Evolutionary conservation across 1,284 basidiomycete genomes (phyloP).

Genomic region (Microbotryum intermedium): DNA sequence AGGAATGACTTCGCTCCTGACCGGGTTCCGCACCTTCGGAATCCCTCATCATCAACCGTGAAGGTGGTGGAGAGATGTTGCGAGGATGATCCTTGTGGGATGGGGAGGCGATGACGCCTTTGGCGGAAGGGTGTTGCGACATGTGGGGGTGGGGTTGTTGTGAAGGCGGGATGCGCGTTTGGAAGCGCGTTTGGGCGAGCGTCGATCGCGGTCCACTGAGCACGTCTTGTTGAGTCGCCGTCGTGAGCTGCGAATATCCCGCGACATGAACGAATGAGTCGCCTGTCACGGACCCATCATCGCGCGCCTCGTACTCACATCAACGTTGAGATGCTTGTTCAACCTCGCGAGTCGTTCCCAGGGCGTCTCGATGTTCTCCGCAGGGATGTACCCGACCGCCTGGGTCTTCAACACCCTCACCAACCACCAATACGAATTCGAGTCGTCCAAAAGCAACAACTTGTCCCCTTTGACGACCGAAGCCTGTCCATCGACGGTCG

Average conservation of each 20-base stretch:
- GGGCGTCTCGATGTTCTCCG: conserved; percentile 98
- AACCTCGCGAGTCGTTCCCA: conserved; percentile 89
- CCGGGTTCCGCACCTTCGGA: neutral
- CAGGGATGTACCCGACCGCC: conserved; percentile 98
- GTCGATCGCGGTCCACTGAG: conserved; percentile 34
- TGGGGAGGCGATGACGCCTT: conserved; percentile 30
- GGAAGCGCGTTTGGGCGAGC: conserved; percentile 32
- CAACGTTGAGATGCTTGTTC: conserved; percentile 96
- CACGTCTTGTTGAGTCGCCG: conserved; percentile 36
- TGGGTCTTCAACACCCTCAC: conserved; percentile 93
- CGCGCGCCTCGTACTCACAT: conserved; percentile 52
- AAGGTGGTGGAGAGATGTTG: conserved; percentile 26
- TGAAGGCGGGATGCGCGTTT: conserved; percentile 30
- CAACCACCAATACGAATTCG: conserved; percentile 97
- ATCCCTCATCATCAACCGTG: neutral
- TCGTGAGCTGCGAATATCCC: conserved; percentile 32
- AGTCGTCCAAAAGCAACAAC: conserved; percentile 86
- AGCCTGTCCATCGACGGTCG: conserved; percentile 91
- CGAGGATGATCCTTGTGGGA: conserved; percentile 33
- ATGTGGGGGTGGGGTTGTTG: conserved; percentile 29
- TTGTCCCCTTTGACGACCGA: conserved; percentile 94
- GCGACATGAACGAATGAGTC: neutral
- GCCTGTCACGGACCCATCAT: conserved; percentile 26
- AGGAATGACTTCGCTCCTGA: conserved; percentile 2
- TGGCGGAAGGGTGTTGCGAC: conserved; percentile 28